These are phyloP conservation scores for Daldinia sp. DNA, from an alignment of 2,329 filamentous ascomycete species.

Conservation along the genomic window DNA sequence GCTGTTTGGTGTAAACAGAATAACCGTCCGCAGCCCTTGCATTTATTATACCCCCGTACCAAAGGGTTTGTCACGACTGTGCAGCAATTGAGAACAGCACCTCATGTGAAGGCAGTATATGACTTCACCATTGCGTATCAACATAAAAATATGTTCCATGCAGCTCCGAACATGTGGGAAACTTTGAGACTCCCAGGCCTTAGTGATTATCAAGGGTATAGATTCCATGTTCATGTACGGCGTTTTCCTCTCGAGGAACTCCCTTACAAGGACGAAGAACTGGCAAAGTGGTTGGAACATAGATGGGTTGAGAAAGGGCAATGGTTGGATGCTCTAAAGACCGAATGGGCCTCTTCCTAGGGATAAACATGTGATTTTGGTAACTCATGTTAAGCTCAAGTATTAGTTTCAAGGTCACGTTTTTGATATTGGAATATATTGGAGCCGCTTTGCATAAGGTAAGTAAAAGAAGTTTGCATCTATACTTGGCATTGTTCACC, in stretches of 20 bases:
- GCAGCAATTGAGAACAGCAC: conserved; percentile 63
- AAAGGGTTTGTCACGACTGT: conserved; percentile 72
- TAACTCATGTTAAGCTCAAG: not conserved
- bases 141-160: conserved; percentile 57
- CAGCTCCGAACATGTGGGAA: conserved; percentile 66
- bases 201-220: conserved; percentile 56
- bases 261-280: conserved; percentile 60
- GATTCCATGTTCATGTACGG: conserved; percentile 64
- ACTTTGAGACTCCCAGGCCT: conserved; percentile 59
- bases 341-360: conserved; percentile 54
- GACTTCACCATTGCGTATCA: conserved; percentile 68
- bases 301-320: conserved; percentile 66
- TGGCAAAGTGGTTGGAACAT: conserved; percentile 65
- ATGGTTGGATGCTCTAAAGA: conserved; percentile 60
- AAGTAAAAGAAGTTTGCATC: conserved; percentile 12
- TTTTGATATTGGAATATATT: conserved; percentile 28
- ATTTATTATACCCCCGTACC: conserved; percentile 70
- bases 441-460: conserved; percentile 32
- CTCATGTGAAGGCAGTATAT: conserved; percentile 67
- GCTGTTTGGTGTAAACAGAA: conserved; percentile 65
- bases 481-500: conserved; percentile 30
- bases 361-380: conserved; percentile 16
- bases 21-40: conserved; percentile 63
- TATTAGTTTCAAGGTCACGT: conserved; percentile 22
- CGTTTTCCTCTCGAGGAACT: conserved; percentile 63